A percentile compares a stretch with the other conserved stretches of the same genome.
Conservation (phyloP, 495 filamentous ascomycete species). For the Neurospora sp. region DNA sequence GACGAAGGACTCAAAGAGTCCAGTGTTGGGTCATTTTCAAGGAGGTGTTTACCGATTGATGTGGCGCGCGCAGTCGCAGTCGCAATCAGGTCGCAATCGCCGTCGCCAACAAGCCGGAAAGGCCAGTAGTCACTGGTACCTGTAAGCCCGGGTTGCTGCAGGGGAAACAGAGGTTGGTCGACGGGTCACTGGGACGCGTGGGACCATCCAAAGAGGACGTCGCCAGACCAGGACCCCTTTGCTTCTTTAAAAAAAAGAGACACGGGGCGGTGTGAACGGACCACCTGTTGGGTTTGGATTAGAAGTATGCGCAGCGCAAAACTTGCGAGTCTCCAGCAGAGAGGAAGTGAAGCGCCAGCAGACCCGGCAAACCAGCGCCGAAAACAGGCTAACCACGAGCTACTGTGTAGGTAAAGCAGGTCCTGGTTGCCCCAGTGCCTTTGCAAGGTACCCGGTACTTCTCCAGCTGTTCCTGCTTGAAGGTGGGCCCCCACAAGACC, state of each 20-base stretch:
- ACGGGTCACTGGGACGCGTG: conserved; percentile 3
- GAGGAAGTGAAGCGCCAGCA: neutral
- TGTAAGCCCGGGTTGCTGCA: neutral
- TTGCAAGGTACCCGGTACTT: neutral
- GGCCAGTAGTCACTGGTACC: neutral
- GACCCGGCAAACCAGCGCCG: neutral
- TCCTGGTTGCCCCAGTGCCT: neutral
- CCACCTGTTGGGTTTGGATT: neutral
- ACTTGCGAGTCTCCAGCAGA: neutral
- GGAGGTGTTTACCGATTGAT: neutral
- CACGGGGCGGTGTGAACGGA: conserved; percentile 5
- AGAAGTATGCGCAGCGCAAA: neutral
- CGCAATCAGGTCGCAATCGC: neutral
- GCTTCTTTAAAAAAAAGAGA: conserved; percentile 3
- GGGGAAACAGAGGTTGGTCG: neutral
- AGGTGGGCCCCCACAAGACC: neutral
- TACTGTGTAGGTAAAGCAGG: neutral
- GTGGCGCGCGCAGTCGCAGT: neutral
- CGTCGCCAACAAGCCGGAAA: neutral
- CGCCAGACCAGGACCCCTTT: conserved; percentile 11
- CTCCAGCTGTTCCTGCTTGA: neutral
- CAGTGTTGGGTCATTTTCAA: conserved; percentile 1
- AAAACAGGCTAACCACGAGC: neutral
- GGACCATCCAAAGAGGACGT: conserved; percentile 3
- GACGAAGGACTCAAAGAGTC: conserved; percentile 8